Base-by-base conservation (phyloP, 345 rosid genomes). In the Salix viminalis region DNA sequence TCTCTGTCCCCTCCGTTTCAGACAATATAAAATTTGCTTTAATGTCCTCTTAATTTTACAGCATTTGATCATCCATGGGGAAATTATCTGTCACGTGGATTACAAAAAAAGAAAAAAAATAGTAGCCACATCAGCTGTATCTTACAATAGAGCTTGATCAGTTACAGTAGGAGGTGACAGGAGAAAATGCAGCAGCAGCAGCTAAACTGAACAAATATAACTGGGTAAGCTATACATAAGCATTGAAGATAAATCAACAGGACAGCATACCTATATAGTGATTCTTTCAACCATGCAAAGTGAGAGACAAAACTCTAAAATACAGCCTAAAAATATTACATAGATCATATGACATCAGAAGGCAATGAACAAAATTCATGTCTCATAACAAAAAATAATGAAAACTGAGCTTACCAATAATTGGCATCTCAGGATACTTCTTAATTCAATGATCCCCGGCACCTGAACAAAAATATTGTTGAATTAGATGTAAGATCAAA, bases 391-490 rank as follows among this genome's bases (percentile, higher is more conserved):
- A 23, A 83, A 65, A 69, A 69, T 65, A 56, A n/a, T 58, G 41
- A 83, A 69, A 71, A 75, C n/a, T 54, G 13, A 28, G 54, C 83
- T 64, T 79, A 79, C 30, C 86, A 84, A 41, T 70, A 69, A 70
- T 58, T 56, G 41, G 73, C 75, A 79, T 71, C 77, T 46, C 73
- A 19, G 39, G 41, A 56, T 37, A 21, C 75, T 72, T 81, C 83
- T 83, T 88, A 95, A 84, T 95, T 95, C 80, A 95, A 78, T 44
- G 98, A 93, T 87, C 98, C 96, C 69, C 92, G 98, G 32, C 99
- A 95, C 89, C 98, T 93, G 88, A 79, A 78, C 70, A 80, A 44
- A 77, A 75, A 67, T 75, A 26, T 48, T 19, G 19, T 61, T 69
- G 28, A 70, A 76, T 60, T n/a, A 74, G 50, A 42, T 73, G 62